Evolutionary conservation across 2,329 filamentous ascomycete genomes (phyloP).

Genomic region (Colletotrichum phormii): DNA sequence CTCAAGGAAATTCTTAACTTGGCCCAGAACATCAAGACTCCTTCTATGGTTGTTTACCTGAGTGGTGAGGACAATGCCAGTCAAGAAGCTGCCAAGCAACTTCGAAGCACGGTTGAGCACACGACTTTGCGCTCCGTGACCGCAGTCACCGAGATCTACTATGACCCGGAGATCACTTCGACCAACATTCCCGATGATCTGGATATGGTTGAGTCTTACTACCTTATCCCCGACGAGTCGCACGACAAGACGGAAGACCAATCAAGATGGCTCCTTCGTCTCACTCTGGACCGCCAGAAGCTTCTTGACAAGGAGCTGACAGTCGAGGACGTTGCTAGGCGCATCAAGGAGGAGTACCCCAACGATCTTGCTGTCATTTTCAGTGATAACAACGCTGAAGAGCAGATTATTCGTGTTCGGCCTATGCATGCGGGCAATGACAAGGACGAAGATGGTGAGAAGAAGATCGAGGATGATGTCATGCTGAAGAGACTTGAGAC

Average conservation of each 20-base stretch:
- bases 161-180: constrained; percentile 88
- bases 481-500: constrained; percentile 93
- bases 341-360: constrained; percentile 89
- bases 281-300: constrained; percentile 92
- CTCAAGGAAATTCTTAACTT: constrained; percentile 99
- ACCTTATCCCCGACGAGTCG: constrained; percentile 87
- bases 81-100: constrained; percentile 84
- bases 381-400: constrained; percentile 97
- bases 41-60: constrained; percentile 94
- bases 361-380: constrained; percentile 92
- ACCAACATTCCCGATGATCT: constrained; percentile 89
- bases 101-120: constrained; percentile 93
- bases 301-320: constrained; percentile 93
- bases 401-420: constrained; percentile 93
- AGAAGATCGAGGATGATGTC: constrained; percentile 82
- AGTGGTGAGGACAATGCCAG: constrained; percentile 67
- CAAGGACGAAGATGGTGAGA: constrained; percentile 74
- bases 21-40: constrained; percentile 98
- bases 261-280: constrained; percentile 94
- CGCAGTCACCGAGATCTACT: constrained; percentile 94
- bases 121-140: constrained; percentile 94
- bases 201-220: constrained; percentile 98
- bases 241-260: constrained; percentile 75
- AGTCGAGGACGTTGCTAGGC: constrained; percentile 89
- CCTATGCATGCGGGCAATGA: constrained; percentile 78